A percentile compares a stretch with the other conserved stretches of the same genome.
Conservation (phyloP, 177 flowering plant genomes). For the Vitis hybrid region DNA sequence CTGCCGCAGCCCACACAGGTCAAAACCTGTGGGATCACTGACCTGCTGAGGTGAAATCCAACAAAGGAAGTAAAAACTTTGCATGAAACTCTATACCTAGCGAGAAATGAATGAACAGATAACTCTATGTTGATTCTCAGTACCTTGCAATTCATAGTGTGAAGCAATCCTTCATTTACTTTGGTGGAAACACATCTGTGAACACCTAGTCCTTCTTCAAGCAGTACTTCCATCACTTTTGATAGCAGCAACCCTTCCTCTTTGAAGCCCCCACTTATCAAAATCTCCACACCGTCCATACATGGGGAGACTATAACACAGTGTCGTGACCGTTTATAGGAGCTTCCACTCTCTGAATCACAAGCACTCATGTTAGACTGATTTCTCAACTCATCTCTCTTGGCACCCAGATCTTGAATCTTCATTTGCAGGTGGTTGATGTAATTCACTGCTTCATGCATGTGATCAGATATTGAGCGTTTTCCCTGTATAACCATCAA, state of each 20-base stretch:
- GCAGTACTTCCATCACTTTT: conserved; percentile 28
- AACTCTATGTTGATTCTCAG: not conserved
- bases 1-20: conserved; percentile 33
- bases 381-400: conserved; percentile 20
- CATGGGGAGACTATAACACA: conserved; percentile 9
- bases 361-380: not conserved
- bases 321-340: not conserved
- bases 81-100: not conserved
- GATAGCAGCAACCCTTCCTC: conserved; percentile 32
- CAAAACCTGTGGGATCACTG: conserved; percentile 16
- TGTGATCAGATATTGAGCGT: conserved; percentile 30
- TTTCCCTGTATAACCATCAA: conserved; percentile 31
- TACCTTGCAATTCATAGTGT: conserved; percentile 49
- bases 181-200: conserved; percentile 34
- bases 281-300: conserved; percentile 35
- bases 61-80: not conserved
- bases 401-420: conserved; percentile 16
- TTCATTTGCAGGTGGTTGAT: conserved; percentile 20
- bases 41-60: conserved; percentile 20
- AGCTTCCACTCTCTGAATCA: not conserved
- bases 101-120: not conserved
- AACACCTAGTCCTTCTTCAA: conserved; percentile 41
- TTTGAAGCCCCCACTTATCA: conserved; percentile 17
- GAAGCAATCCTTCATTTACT: conserved; percentile 25
- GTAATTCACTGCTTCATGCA: conserved; percentile 33